These are phyloP conservation scores for Barbarea vulgaris DNA, from an alignment of 345 rosid genomes.

Conservation along the genomic window DNA sequence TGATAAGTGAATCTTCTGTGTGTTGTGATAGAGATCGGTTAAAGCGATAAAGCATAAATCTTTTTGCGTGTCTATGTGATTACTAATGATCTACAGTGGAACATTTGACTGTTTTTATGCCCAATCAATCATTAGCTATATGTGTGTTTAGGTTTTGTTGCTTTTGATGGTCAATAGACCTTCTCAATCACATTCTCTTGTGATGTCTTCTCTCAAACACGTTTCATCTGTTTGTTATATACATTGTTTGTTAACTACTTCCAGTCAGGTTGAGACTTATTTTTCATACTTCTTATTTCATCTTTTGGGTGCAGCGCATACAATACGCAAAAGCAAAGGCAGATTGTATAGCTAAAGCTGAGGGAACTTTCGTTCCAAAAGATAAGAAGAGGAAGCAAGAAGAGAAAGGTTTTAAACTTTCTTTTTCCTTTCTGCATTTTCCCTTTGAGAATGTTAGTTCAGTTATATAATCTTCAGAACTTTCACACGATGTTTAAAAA, in stretches of 20 bases:
- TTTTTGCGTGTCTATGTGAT: not conserved
- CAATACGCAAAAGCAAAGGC: slow-evolving; percentile 91
- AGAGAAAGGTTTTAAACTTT: slow-evolving; percentile 62
- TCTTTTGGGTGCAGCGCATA: slow-evolving; percentile 64
- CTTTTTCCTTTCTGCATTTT: not conserved
- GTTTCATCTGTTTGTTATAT: not conserved
- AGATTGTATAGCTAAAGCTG: slow-evolving; percentile 82
- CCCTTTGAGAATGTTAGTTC: not conserved
- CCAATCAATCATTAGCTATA: not conserved
- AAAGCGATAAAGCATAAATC: not conserved
- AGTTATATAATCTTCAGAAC: not conserved
- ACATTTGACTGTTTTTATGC: not conserved
- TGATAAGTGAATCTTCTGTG: not conserved
- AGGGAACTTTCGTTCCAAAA: slow-evolving; percentile 74
- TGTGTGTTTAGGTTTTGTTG: not conserved
- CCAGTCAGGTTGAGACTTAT: not conserved
- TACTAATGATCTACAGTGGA: not conserved
- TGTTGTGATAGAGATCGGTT: not conserved
- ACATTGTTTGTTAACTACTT: not conserved
- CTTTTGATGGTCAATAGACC: not conserved
- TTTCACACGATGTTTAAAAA: not conserved
- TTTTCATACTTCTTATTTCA: not conserved
- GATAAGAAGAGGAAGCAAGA: slow-evolving; percentile 97
- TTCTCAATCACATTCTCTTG: not conserved
- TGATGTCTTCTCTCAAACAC: not conserved